phyloP scores from a whole-genome alignment of 2,329 filamentous ascomycete genomes.

The Exophiala xenobiotica region DNA sequence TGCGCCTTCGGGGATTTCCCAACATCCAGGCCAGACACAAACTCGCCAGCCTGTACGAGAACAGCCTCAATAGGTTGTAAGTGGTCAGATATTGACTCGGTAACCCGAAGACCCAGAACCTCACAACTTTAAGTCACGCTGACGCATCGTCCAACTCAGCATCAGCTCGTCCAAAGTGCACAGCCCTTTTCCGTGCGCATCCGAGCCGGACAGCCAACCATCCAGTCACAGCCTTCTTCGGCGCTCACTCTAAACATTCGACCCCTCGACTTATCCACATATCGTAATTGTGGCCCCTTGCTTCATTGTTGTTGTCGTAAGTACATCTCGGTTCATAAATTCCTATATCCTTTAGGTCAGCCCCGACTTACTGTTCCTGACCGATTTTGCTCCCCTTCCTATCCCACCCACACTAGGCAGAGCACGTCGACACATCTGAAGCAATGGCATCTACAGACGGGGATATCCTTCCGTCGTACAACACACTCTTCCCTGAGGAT shows the following conservation, averaged over 20 bases:
- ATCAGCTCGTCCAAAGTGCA: constrained; percentile 6
- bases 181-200: constrained; percentile 22
- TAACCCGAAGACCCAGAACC: not conserved
- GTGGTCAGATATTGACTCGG: constrained; percentile 5
- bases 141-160: constrained; percentile 22
- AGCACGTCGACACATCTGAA: not conserved
- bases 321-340: constrained; percentile 1
- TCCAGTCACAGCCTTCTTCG: not conserved
- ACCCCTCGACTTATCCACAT: not conserved
- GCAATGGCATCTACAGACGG: constrained; percentile 13
- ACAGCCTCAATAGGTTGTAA: too few relatives aligned
- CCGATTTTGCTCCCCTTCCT: constrained; percentile 2
- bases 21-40: too few relatives aligned
- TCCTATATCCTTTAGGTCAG: constrained; percentile 13
- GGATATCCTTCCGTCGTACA: constrained; percentile 21
- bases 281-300: constrained; percentile 10
- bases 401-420: not conserved
- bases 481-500: constrained; percentile 25
- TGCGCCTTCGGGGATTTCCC: not conserved
- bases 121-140: constrained; percentile 12
- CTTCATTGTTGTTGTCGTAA: constrained; percentile 1
- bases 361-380: constrained; percentile 2
- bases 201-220: constrained; percentile 21
- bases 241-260: not conserved
- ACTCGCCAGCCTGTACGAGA: too few relatives aligned